Conservation (phyloP, 164 flowering plant genomes). For the Magnolia sinica region DNA sequence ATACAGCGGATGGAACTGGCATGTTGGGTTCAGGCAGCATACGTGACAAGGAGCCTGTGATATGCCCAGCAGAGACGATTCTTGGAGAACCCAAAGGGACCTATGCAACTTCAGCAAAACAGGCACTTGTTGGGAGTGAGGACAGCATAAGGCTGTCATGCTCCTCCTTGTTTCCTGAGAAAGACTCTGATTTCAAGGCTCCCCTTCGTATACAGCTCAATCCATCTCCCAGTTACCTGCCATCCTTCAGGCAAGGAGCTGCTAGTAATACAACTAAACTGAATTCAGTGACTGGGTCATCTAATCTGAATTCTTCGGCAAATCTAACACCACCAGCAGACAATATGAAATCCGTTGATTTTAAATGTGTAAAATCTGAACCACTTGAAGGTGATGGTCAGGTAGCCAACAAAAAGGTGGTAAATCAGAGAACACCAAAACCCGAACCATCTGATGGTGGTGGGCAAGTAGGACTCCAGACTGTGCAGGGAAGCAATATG, state of each 20-base stretch:
- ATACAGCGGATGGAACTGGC: slow-evolving; percentile 6
- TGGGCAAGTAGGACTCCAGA: slow-evolving; percentile 8
- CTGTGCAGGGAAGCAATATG: background rate
- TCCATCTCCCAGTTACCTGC: slow-evolving; percentile 6
- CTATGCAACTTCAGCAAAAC: slow-evolving; percentile 12
- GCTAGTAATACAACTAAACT: slow-evolving; percentile 15
- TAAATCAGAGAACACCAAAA: slow-evolving; percentile 24
- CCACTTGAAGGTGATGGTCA: slow-evolving; percentile 35
- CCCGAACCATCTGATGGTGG: slow-evolving; percentile 22
- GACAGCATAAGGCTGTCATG: slow-evolving; percentile 7
- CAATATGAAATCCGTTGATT: slow-evolving; percentile 9
- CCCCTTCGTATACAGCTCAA: slow-evolving; percentile 33
- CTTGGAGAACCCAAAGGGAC: slow-evolving; percentile 6
- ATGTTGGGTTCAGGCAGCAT: background rate
- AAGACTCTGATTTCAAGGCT: slow-evolving; percentile 18
- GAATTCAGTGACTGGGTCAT: slow-evolving; percentile 10
- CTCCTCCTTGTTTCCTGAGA: slow-evolving; percentile 4
- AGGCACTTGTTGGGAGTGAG: slow-evolving; percentile 7
- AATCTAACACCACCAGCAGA: slow-evolving; percentile 1
- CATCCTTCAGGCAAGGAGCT: slow-evolving; percentile 5
- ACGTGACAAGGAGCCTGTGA: slow-evolving; percentile 18
- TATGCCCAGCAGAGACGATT: slow-evolving; percentile 4
- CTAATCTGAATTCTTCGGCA: slow-evolving; percentile 11
- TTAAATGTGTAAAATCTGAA: slow-evolving; percentile 40
- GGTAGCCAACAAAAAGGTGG: slow-evolving; percentile 2